Percentiles rank a stretch among this genome's conserved stretches.
phyloP scores from a whole-genome alignment of 257 asterid species.

The Schizonepeta tenuifolia region DNA sequence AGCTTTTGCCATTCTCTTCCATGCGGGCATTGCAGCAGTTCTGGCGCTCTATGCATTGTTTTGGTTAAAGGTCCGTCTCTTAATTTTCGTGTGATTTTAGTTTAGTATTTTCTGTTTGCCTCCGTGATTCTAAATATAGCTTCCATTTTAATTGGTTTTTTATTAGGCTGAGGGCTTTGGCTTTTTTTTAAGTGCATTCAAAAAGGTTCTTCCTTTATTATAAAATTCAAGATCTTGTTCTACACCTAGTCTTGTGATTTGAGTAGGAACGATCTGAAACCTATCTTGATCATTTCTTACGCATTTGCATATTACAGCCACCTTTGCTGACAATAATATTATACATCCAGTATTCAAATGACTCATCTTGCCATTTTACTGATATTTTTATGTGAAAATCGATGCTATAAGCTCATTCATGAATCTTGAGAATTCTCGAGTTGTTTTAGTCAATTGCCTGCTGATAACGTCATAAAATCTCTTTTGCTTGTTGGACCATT shows the following conservation, averaged over 20 bases:
- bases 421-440: background rate
- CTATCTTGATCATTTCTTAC: background rate
- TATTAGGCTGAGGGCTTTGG: background rate
- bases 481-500: background rate
- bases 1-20: slow-evolving; percentile 75
- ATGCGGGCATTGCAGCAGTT: slow-evolving; percentile 83
- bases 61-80: slow-evolving; percentile 83
- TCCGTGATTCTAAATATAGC: background rate
- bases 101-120: slow-evolving; percentile 2
- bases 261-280: slow-evolving; percentile 15
- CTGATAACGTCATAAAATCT: background rate
- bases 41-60: slow-evolving; percentile 73
- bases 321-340: background rate
- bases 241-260: background rate
- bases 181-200: background rate
- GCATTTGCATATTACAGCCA: background rate
- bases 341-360: background rate
- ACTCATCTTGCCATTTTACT: background rate
- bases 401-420: too few species aligned
- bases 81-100: slow-evolving; percentile 21
- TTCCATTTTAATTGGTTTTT: slow-evolving; percentile 9
- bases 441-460: background rate
- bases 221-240: slow-evolving; percentile 13
- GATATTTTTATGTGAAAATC: background rate
- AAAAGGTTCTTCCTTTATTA: slow-evolving; percentile 1